Percentiles rank a stretch among this genome's conserved stretches.
Evolutionary conservation across 495 filamentous ascomycete species (phyloP).

Genomic region (Daldinia bambusicola): DNA sequence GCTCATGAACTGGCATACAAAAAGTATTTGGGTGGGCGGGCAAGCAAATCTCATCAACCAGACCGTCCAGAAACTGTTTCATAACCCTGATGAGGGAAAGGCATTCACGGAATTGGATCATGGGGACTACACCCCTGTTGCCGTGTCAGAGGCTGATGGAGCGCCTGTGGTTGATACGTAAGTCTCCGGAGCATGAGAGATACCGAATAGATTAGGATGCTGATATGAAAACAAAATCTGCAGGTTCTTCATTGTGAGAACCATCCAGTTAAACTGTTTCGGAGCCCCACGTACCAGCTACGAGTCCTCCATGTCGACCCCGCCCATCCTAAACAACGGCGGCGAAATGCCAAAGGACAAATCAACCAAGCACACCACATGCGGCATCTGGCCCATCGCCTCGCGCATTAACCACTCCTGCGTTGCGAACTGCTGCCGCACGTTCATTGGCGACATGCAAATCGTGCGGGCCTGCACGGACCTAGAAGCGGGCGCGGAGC

Average conservation of each 20-base stretch:
- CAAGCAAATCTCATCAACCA: slow-evolving; percentile 53
- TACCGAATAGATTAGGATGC: background rate
- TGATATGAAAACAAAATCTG: slow-evolving; percentile 13
- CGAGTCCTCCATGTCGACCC: slow-evolving; percentile 17
- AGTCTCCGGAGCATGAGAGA: slow-evolving; percentile 14
- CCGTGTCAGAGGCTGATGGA: slow-evolving; percentile 52
- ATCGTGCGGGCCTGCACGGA: slow-evolving; percentile 62
- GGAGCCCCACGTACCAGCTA: slow-evolving; percentile 49
- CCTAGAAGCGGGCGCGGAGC: slow-evolving; percentile 50
- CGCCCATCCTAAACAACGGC: too few species aligned
- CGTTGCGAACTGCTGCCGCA: slow-evolving; percentile 54
- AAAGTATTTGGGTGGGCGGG: slow-evolving; percentile 44
- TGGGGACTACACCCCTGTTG: slow-evolving; percentile 50
- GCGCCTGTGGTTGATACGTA: slow-evolving; percentile 62
- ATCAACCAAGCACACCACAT: slow-evolving; percentile 23
- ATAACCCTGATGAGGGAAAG: slow-evolving; percentile 54
- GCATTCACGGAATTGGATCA: slow-evolving; percentile 56
- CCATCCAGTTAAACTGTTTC: slow-evolving; percentile 58
- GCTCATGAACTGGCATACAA: slow-evolving; percentile 51
- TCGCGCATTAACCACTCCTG: slow-evolving; percentile 69
- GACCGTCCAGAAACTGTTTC: slow-evolving; percentile 58
- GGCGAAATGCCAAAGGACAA: background rate
- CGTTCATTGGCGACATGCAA: slow-evolving; percentile 70
- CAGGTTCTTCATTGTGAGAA: slow-evolving; percentile 55
- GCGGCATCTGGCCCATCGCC: slow-evolving; percentile 62